Conservation (phyloP, 768 basidiomycete genomes). For the Cyclocybe aegerita region DNA sequence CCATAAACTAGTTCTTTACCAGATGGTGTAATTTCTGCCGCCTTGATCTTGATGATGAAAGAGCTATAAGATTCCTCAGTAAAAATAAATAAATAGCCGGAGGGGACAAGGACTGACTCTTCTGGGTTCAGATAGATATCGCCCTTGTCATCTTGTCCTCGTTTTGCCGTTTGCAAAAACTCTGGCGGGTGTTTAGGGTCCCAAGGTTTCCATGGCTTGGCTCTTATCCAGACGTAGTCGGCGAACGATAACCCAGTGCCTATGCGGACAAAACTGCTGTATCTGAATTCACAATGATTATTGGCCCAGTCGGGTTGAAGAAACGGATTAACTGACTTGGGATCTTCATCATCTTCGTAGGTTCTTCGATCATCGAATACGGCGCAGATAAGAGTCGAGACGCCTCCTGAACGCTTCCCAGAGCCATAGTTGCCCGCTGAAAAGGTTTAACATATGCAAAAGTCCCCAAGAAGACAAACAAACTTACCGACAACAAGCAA, state of each 20-base stretch:
- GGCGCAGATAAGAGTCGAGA: slow-evolving; percentile 88
- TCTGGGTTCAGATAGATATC: slow-evolving; percentile 90
- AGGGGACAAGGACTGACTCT: slow-evolving; percentile 52
- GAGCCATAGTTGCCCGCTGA: slow-evolving; percentile 86
- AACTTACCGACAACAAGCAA: slow-evolving; percentile 82
- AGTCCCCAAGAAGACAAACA: not conserved
- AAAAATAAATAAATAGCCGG: not conserved
- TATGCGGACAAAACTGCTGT: slow-evolving; percentile 84
- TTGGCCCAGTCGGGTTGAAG: not conserved
- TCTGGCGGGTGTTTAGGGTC: slow-evolving; percentile 71
- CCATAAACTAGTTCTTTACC: slow-evolving; percentile 39
- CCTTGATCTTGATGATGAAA: slow-evolving; percentile 92
- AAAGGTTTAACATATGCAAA: slow-evolving; percentile 1
- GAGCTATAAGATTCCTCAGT: slow-evolving; percentile 51
- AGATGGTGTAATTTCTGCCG: slow-evolving; percentile 81
- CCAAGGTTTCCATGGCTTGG: slow-evolving; percentile 82
- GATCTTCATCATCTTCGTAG: slow-evolving; percentile 58
- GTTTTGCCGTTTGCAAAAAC: slow-evolving; percentile 64
- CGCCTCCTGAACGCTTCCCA: slow-evolving; percentile 82
- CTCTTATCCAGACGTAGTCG: slow-evolving; percentile 84
- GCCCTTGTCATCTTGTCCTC: slow-evolving; percentile 74
- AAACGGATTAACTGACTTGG: slow-evolving; percentile 44
- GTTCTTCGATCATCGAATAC: slow-evolving; percentile 72
- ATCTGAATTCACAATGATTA: slow-evolving; percentile 55
- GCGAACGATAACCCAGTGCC: slow-evolving; percentile 85